phyloP scores from a whole-genome alignment of 139 green algal genomes.

The Micromonas commoda region DNA sequence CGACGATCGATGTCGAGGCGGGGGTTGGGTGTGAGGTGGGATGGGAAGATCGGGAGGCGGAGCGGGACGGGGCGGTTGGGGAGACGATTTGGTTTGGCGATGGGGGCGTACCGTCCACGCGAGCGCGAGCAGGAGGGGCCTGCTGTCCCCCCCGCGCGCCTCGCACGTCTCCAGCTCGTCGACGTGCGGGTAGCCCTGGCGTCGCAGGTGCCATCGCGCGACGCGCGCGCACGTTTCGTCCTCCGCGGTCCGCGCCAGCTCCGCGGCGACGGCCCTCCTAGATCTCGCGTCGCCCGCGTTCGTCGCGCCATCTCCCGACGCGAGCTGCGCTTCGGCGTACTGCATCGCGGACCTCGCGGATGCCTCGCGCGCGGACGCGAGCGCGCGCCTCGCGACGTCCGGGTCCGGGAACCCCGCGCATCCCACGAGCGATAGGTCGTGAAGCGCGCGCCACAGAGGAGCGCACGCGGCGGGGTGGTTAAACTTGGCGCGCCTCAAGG shows the following conservation, averaged over 20 bases:
- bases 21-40: no score
- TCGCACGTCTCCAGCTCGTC: not conserved
- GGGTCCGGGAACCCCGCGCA: not conserved
- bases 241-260: not conserved
- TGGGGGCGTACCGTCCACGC: no score
- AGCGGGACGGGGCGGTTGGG: no score
- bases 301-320: no score
- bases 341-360: no score
- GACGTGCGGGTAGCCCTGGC: not conserved
- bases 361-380: not conserved
- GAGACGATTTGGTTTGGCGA: no score
- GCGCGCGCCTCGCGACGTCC: not conserved
- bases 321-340: no score
- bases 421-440: not conserved
- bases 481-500: not conserved
- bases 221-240: not conserved
- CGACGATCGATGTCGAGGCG: no score
- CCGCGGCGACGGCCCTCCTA: not conserved
- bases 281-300: not conserved
- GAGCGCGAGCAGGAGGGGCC: not conserved
- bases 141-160: not conserved
- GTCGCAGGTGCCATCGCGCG: not conserved
- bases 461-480: not conserved
- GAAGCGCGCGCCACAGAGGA: not conserved
- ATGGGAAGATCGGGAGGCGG: no score